A percentile compares a stretch with the other conserved stretches of the same genome.
Conservation (phyloP, 306 rosid genomes). For the Vicia faba region DNA sequence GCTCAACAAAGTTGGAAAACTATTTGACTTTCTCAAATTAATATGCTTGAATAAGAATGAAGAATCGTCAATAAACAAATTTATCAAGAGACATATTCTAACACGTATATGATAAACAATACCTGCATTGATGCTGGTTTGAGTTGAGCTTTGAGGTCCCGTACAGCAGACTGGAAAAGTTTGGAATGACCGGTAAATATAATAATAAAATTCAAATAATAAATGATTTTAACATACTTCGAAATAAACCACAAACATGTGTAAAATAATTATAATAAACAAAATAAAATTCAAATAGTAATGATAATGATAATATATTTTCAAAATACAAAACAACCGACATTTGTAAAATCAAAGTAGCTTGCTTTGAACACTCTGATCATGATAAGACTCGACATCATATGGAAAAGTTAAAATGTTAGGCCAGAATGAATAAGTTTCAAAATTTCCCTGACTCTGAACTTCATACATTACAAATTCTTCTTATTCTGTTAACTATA, state of each 20-base stretch:
- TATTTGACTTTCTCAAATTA: slow-evolving; percentile 4
- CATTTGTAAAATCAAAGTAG: slow-evolving; percentile 18
- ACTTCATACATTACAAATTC: not conserved
- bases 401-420: slow-evolving; percentile 22
- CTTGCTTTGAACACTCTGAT: slow-evolving; percentile 8
- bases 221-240: not conserved
- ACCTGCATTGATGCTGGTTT: slow-evolving; percentile 98
- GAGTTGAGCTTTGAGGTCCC: slow-evolving; percentile 83
- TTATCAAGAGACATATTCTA: slow-evolving; percentile 12
- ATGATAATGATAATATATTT: not conserved
- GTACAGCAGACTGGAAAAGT: slow-evolving; percentile 75
- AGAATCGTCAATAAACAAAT: slow-evolving; percentile 2
- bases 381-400: slow-evolving; percentile 5
- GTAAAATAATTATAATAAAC: slow-evolving; percentile 2
- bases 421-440: slow-evolving; percentile 29
- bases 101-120: slow-evolving; percentile 21
- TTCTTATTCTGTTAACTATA: slow-evolving; percentile 15
- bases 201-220: not conserved
- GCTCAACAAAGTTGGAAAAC: slow-evolving; percentile 29
- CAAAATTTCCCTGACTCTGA: slow-evolving; percentile 13
- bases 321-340: slow-evolving; percentile 16
- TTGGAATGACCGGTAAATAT: slow-evolving; percentile 24
- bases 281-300: not conserved
- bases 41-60: slow-evolving; percentile 20
- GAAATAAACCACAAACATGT: slow-evolving; percentile 14